These are phyloP conservation scores for Colletotrichum sp. DNA, from an alignment of 2,329 filamentous ascomycete genomes.

Conservation along the genomic window DNA sequence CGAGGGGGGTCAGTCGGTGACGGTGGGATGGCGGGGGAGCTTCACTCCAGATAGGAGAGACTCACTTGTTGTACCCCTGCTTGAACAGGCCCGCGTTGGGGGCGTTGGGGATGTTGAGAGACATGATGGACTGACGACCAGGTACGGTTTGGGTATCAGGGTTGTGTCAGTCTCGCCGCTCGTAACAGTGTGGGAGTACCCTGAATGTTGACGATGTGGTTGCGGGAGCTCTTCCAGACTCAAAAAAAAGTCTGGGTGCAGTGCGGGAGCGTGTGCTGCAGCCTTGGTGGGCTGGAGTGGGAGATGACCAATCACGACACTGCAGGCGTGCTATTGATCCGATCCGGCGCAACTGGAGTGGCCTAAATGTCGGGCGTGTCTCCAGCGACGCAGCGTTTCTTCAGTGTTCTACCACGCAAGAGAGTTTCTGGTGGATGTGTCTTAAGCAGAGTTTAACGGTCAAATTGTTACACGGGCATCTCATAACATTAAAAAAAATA, in stretches of 20 bases:
- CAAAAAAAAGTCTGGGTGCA: slow-evolving; percentile 25
- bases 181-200: slow-evolving; percentile 11
- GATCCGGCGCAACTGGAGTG: slow-evolving; percentile 20
- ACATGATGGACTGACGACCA: slow-evolving; percentile 65
- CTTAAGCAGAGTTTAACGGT: not conserved
- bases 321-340: slow-evolving; percentile 19
- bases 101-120: slow-evolving; percentile 92
- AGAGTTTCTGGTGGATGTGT: not conserved
- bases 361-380: slow-evolving; percentile 22
- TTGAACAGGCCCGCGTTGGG: slow-evolving; percentile 96
- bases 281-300: slow-evolving; percentile 18
- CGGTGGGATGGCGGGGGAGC: slow-evolving; percentile 18
- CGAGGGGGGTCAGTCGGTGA: slow-evolving; percentile 35
- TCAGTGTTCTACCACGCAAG: not conserved
- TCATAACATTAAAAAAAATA: not conserved
- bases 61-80: slow-evolving; percentile 92
- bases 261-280: slow-evolving; percentile 14
- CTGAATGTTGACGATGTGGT: slow-evolving; percentile 16
- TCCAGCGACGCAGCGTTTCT: not conserved
- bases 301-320: slow-evolving; percentile 20
- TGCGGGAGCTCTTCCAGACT: slow-evolving; percentile 20
- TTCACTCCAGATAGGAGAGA: slow-evolving; percentile 26
- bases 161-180: slow-evolving; percentile 2
- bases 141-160: not conserved
- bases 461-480: not conserved